Evolutionary conservation across 176 grass and related monocot genomes (phyloP).

Genomic region (Avena insularis): DNA sequence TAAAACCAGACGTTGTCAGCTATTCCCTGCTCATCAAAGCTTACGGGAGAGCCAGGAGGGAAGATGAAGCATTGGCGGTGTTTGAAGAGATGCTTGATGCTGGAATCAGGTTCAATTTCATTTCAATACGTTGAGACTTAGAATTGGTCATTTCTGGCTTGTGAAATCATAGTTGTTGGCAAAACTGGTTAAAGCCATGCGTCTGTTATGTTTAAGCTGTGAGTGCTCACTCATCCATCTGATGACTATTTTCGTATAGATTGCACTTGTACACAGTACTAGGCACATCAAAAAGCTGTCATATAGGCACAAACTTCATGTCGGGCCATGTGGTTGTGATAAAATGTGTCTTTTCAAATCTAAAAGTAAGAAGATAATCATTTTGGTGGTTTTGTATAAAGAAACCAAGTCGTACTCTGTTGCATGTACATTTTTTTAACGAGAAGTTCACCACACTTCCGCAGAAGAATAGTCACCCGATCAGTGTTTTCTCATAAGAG

Average conservation of each 20-base stretch:
- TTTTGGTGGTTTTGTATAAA: neutral
- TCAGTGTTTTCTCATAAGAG: conserved; percentile 7
- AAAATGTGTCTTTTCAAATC: neutral
- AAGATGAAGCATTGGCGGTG: conserved; percentile 89
- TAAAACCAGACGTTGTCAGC: conserved; percentile 95
- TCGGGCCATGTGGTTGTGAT: neutral
- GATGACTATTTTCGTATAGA: neutral
- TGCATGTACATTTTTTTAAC: neutral
- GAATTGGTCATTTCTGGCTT: neutral
- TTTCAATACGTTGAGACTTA: conserved; percentile 19
- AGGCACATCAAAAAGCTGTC: conserved; percentile 7
- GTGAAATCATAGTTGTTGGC: conserved; percentile 27
- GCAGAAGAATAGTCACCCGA: conserved; percentile 26
- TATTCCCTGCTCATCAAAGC: conserved; percentile 95
- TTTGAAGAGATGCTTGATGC: conserved; percentile 99
- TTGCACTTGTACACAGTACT: conserved; percentile 21
- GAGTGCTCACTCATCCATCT: neutral
- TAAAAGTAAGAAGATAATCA: conserved; percentile 2
- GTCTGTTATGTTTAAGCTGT: conserved; percentile 20
- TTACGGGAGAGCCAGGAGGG: conserved; percentile 96
- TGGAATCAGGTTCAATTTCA: conserved; percentile 79
- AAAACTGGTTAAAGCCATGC: neutral
- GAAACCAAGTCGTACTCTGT: conserved; percentile 4
- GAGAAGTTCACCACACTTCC: neutral
- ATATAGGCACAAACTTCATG: conserved; percentile 22